Evolutionary conservation across 371 early-diverging fungal genomes (phyloP).

Genomic region (Fennellomyces sp.): DNA sequence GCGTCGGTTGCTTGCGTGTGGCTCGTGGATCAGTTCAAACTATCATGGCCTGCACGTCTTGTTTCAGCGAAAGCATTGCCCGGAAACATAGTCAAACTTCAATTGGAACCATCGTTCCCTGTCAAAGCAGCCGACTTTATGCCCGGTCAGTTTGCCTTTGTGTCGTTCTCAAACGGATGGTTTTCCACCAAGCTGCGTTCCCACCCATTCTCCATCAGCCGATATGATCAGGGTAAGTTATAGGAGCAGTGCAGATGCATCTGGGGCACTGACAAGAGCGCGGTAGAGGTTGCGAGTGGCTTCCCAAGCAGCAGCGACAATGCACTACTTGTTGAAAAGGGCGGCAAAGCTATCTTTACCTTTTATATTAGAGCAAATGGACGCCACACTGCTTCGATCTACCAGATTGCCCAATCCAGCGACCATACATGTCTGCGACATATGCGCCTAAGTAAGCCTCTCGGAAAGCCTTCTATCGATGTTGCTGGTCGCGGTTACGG

Average conservation of each 20-base stretch:
- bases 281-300: not conserved
- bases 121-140: not conserved
- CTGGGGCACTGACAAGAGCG: not conserved
- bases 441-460: conserved; percentile 30
- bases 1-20: conserved; percentile 22
- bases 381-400: conserved; percentile 15
- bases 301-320: not conserved
- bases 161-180: conserved; percentile 20
- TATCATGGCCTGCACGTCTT: conserved; percentile 7
- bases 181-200: conserved; percentile 11
- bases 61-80: conserved; percentile 22
- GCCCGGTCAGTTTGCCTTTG: conserved; percentile 36
- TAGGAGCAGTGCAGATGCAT: not conserved
- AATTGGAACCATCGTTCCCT: conserved; percentile 20
- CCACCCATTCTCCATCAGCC: conserved; percentile 45
- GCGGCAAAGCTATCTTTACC: conserved; percentile 13
- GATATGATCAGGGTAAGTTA: conserved; percentile 18
- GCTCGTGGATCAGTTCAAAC: conserved; percentile 32
- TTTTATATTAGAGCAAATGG: conserved; percentile 39
- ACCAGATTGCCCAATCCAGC: conserved; percentile 8
- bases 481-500: conserved; percentile 22
- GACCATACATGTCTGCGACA: not conserved
- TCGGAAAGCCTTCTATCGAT: conserved; percentile 23
- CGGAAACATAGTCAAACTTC: conserved; percentile 24
- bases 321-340: not conserved